These are phyloP conservation scores for Pleurotus eryngii DNA, from an alignment of 768 basidiomycete genomes.

Conservation along the genomic window DNA sequence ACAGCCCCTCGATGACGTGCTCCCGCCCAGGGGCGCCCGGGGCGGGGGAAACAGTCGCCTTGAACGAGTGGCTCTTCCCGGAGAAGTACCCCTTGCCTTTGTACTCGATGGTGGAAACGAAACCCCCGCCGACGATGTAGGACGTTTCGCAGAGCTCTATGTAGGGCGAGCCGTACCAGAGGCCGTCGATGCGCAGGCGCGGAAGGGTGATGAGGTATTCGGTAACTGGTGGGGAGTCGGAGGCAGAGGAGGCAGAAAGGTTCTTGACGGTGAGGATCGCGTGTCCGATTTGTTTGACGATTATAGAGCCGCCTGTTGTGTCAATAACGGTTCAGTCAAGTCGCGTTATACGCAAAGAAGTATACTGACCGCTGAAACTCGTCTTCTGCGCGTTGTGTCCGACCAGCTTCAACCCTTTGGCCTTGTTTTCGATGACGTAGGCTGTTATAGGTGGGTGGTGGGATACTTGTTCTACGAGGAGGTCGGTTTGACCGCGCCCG, in stretches of 20 bases:
- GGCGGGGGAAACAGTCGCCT: conserved; percentile 61
- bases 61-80: conserved; percentile 92
- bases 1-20: conserved; percentile 72
- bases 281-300: conserved; percentile 95
- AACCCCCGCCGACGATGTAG: conserved; percentile 57
- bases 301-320: conserved; percentile 58
- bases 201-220: conserved; percentile 92
- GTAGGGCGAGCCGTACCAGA: conserved; percentile 89
- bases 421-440: conserved; percentile 78
- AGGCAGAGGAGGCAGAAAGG: conserved; percentile 34
- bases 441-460: conserved; percentile 91
- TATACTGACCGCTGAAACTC: conserved; percentile 67
- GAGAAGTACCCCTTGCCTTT: conserved; percentile 95
- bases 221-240: not conserved
- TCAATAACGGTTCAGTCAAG: not conserved
- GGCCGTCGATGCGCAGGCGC: conserved; percentile 86
- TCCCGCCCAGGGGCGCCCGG: conserved; percentile 28
- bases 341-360: not conserved
- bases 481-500: conserved; percentile 73
- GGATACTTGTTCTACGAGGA: conserved; percentile 94
- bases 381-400: conserved; percentile 98
- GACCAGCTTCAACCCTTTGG: conserved; percentile 68
- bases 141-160: conserved; percentile 86
- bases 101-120: conserved; percentile 70
- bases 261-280: conserved; percentile 73